Conservation (phyloP, 2,329 filamentous ascomycete genomes). For the Colletotrichum sp. region DNA sequence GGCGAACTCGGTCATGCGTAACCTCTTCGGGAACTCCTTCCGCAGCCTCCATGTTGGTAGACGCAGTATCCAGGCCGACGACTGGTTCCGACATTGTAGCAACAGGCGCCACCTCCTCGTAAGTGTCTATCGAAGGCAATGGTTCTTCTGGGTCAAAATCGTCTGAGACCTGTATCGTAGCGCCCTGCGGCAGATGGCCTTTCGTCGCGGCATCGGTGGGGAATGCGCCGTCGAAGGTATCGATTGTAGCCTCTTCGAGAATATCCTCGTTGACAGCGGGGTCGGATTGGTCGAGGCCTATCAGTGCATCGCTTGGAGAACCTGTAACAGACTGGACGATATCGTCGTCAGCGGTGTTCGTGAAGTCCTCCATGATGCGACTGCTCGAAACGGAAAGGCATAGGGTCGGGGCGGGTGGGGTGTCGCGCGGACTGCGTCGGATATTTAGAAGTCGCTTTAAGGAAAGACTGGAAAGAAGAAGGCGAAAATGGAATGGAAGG, state of each 20-base stretch:
- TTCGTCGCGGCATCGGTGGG: neutral
- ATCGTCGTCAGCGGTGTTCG: slow-evolving; percentile 25
- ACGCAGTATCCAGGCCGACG: neutral
- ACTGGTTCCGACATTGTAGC: neutral
- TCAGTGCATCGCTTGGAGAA: neutral
- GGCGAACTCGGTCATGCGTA: neutral
- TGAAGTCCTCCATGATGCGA: slow-evolving; percentile 21
- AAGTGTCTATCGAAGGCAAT: neutral
- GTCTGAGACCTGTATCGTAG: neutral
- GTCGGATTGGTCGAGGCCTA: slow-evolving; percentile 1
- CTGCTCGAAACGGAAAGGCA: slow-evolving; percentile 11
- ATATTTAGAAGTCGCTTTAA: neutral
- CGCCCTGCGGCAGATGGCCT: neutral
- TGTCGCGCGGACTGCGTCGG: neutral
- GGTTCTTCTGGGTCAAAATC: neutral
- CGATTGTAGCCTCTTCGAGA: neutral
- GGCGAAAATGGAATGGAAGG: neutral
- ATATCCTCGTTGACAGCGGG: neutral
- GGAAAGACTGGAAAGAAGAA: neutral
- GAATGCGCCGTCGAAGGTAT: neutral
- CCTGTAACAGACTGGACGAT: neutral
- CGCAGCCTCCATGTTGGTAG: neutral
- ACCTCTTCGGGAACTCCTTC: neutral
- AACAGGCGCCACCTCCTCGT: neutral
- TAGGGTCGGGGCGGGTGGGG: neutral